A percentile compares a stretch with the other conserved stretches of the same genome.
Evolutionary conservation across 176 grass and related monocot species (phyloP).

Genomic region (Olyra latifolia): DNA sequence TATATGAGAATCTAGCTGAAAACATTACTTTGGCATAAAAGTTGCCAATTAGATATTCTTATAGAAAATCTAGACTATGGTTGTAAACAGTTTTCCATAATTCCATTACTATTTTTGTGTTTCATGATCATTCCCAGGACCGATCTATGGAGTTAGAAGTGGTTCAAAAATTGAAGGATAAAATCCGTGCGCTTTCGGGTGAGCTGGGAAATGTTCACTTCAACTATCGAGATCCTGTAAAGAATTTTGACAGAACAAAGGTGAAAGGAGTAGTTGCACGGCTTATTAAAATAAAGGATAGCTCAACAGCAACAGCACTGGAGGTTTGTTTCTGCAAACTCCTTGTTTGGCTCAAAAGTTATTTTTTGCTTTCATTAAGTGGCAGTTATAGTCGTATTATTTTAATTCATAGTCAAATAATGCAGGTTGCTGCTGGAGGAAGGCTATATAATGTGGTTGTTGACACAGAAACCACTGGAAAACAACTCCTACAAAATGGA

Average conservation of each 20-base stretch:
- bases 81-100: slow-evolving; percentile 20
- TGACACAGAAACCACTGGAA: slow-evolving; percentile 89
- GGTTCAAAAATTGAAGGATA: slow-evolving; percentile 69
- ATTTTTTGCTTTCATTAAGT: slow-evolving; percentile 19
- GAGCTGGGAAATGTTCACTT: slow-evolving; percentile 76
- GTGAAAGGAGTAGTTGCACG: slow-evolving; percentile 95
- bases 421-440: slow-evolving; percentile 87
- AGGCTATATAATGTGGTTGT: slow-evolving; percentile 92
- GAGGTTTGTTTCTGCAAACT: slow-evolving; percentile 61
- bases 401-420: slow-evolving; percentile 33
- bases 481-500: slow-evolving; percentile 73
- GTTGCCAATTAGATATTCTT: neutral
- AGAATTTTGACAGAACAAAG: slow-evolving; percentile 93
- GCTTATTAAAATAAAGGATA: slow-evolving; percentile 92
- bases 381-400: neutral
- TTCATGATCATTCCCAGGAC: slow-evolving; percentile 47
- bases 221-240: slow-evolving; percentile 76
- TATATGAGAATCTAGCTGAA: slow-evolving; percentile 24
- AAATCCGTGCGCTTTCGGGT: slow-evolving; percentile 61
- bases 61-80: neutral
- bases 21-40: slow-evolving; percentile 3
- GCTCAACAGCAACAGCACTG: slow-evolving; percentile 75
- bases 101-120: slow-evolving; percentile 12
- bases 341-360: neutral
- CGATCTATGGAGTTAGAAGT: slow-evolving; percentile 55